Evolutionary conservation across 176 grass and related monocot genomes (phyloP).

Genomic region (Tillandsia fasciculata): DNA sequence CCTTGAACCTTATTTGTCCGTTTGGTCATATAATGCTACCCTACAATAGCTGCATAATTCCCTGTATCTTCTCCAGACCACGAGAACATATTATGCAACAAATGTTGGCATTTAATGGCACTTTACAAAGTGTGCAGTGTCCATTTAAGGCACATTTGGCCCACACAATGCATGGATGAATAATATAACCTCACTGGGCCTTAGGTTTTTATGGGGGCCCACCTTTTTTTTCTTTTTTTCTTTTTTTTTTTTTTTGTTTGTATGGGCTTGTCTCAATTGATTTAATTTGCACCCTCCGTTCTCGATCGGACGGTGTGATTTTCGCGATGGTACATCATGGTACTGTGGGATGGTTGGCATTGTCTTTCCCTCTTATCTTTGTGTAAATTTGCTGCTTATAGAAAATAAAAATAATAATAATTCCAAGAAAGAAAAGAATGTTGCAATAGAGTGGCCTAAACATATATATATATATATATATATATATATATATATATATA

Average conservation of each 20-base stretch:
- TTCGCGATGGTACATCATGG: neutral
- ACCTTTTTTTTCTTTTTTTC: neutral
- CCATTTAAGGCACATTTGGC: neutral
- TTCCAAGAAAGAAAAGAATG: too few relatives aligned
- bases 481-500: too few relatives aligned
- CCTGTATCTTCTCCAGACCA: neutral
- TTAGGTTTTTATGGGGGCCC: conserved; percentile 10
- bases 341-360: neutral
- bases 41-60: neutral
- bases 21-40: neutral
- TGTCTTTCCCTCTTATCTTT: neutral
- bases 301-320: neutral
- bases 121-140: neutral
- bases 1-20: conserved; percentile 14
- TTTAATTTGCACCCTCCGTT: neutral
- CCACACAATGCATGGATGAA: neutral
- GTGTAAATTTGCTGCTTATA: neutral
- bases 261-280: conserved; percentile 2
- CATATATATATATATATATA: too few relatives aligned
- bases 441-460: too few relatives aligned
- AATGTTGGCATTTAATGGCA: conserved; percentile 21
- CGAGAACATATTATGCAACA: conserved; percentile 1
- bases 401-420: too few relatives aligned
- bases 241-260: too few relatives aligned
- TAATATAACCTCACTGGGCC: conserved; percentile 1